phyloP scores from a whole-genome alignment of 2,329 filamentous ascomycete species.

The Penicillium sp. region DNA sequence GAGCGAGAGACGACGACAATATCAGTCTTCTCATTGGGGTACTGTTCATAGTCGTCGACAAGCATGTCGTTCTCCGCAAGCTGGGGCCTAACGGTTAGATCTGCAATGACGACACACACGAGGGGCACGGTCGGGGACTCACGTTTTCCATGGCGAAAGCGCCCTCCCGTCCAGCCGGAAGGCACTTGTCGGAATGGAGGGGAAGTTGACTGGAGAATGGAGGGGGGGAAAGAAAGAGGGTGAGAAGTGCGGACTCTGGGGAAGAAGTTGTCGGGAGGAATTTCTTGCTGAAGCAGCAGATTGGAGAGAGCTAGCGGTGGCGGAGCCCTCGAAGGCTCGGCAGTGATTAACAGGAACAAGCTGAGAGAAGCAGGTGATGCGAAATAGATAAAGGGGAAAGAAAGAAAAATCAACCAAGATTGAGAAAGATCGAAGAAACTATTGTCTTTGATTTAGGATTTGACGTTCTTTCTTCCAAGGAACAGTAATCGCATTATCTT shows the following conservation, averaged over 20 bases:
- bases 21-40: slow-evolving; percentile 63
- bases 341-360: slow-evolving; percentile 2
- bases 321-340: slow-evolving; percentile 26
- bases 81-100: slow-evolving; percentile 39
- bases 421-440: not conserved
- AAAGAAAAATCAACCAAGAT: not conserved
- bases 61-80: slow-evolving; percentile 62
- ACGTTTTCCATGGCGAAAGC: slow-evolving; percentile 49
- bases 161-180: slow-evolving; percentile 33
- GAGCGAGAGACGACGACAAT: slow-evolving; percentile 64
- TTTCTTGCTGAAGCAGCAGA: slow-evolving; percentile 22
- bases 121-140: slow-evolving; percentile 32
- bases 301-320: slow-evolving; percentile 29
- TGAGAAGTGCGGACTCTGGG: slow-evolving; percentile 8
- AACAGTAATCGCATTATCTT: not conserved
- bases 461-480: not conserved
- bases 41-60: slow-evolving; percentile 58
- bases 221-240: slow-evolving; percentile 7
- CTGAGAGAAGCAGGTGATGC: not conserved
- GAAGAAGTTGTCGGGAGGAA: slow-evolving; percentile 19
- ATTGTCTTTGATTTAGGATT: not conserved
- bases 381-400: not conserved
- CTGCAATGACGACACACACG: slow-evolving; percentile 32
- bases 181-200: slow-evolving; percentile 25
- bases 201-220: slow-evolving; percentile 1